phyloP scores from a whole-genome alignment of 73 alveolate genomes.

The Loxodes magnus region DNA sequence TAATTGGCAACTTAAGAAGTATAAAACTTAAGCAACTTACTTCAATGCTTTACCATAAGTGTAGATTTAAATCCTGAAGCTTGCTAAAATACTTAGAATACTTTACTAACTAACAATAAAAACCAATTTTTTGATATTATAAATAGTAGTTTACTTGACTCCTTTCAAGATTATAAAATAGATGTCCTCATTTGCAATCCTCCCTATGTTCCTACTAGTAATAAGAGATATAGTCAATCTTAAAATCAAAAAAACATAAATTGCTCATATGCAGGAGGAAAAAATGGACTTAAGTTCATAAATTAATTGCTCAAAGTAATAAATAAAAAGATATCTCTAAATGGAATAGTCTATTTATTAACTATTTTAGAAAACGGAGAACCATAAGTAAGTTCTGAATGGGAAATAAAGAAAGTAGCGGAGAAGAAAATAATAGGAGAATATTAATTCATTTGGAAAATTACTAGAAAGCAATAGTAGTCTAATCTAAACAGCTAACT shows the following conservation, averaged over 20 bases:
- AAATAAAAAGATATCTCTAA: too few relatives aligned
- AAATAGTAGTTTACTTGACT: background rate
- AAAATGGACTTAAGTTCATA: constrained; percentile 6
- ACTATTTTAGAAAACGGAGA: too few relatives aligned
- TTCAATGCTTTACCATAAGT: background rate
- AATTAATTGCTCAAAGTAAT: constrained; percentile 7
- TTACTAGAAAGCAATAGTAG: too few relatives aligned
- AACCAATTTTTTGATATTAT: background rate
- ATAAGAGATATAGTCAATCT: constrained; percentile 3
- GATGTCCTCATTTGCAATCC: constrained; percentile 14
- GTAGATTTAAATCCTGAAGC: constrained; percentile 9
- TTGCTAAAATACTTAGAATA: background rate
- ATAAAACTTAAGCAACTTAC: too few relatives aligned
- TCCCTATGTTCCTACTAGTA: constrained; percentile 12
- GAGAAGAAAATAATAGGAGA: too few relatives aligned
- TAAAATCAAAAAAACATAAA: constrained; percentile 4
- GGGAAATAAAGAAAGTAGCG: too few relatives aligned
- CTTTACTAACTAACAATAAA: background rate
- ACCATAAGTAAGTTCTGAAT: too few relatives aligned
- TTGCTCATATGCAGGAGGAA: constrained; percentile 13
- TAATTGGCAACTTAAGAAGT: too few relatives aligned
- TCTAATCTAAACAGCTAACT: too few relatives aligned
- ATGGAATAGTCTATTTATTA: too few relatives aligned
- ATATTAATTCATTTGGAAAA: too few relatives aligned
- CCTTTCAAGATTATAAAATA: background rate